Percentiles rank a stretch among this genome's conserved stretches.
phyloP scores from a whole-genome alignment of 352 stramenopile genomes.

The Pythium rishiriense region DNA sequence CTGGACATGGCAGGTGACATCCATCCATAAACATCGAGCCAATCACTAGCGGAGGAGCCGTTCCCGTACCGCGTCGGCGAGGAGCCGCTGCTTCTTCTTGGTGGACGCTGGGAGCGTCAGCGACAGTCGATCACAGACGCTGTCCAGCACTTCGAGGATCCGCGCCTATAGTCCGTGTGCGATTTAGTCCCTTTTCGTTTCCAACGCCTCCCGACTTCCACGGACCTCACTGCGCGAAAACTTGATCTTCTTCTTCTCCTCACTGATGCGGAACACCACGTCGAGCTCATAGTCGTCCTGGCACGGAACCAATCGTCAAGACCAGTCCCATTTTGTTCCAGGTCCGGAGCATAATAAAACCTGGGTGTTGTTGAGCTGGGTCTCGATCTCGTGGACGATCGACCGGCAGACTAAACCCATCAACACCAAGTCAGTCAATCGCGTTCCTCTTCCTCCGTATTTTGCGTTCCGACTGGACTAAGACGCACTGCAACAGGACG shows the following conservation, averaged over 20 bases:
- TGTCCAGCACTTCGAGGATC: constrained; percentile 85
- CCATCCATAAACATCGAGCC: background rate
- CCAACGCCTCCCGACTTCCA: too few relatives aligned
- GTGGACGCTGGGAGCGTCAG: constrained; percentile 37
- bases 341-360: constrained; percentile 17
- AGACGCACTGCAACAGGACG: constrained; percentile 75
- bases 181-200: too few relatives aligned
- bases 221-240: constrained; percentile 77
- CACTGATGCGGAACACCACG: constrained; percentile 83
- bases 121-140: constrained; percentile 59
- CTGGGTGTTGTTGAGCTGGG: constrained; percentile 72
- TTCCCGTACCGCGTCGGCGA: constrained; percentile 52
- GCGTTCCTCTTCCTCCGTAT: background rate
- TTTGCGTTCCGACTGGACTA: background rate
- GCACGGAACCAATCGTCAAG: background rate
- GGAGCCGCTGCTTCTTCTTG: constrained; percentile 57
- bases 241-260: constrained; percentile 86
- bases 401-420: constrained; percentile 67
- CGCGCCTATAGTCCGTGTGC: constrained; percentile 56
- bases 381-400: constrained; percentile 83
- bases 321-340: background rate
- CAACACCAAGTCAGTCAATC: background rate
- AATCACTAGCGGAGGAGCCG: background rate
- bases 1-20: too few relatives aligned
- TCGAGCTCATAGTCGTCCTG: constrained; percentile 84